Base-by-base conservation (phyloP, 345 rosid species). In the Noccaea bulbosa region DNA sequence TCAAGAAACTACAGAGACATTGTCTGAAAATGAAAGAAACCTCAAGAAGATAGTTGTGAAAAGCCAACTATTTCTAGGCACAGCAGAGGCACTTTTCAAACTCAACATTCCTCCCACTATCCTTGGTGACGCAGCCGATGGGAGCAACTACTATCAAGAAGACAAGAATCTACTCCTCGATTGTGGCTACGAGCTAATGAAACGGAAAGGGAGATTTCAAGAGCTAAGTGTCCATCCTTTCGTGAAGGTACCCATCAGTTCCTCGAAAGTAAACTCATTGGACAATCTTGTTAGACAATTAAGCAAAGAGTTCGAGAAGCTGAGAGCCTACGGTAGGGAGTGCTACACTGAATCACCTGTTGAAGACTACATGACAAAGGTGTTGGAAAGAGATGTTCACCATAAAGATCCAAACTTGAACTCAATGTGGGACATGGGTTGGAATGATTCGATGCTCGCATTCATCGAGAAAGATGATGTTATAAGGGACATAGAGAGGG, bases 341-440 rank as follows among this genome's bases (percentile, higher is more conserved):
- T 83, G 71, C 51, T 54, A 55, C 51, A 76, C 51, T 1, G 84
- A 70, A 55, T 74, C 81, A 39, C 71, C 67, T 8, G 79, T 76
- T 2, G 89, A 89, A 78, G 87, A 85, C 51, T 85, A 85, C 75
- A 67, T 85, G 11, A 89, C 91, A 4, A 80, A 68, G 67, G 84
- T 89, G 83, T 80, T 91, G 32, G 93, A 84, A 67, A 64, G 57
- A 37, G 98, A 94, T 72, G 75, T 94, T 35, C 12, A 81, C 33
- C 40, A 72, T 62, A 75, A 75, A 59, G 85, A 85, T 33, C 84
- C 87, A 11, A 92, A 83, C 72, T 32, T 88, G 60, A 88, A 88
- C 75, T 89, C 89, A 41, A 89, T 88, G 93, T 91, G 99, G 97
- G 98, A 94, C 47, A 74, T 77, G 65, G 92, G 92, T 11, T 91